Conservation (phyloP, 495 filamentous ascomycete species). For the Xylaria nigripes region DNA sequence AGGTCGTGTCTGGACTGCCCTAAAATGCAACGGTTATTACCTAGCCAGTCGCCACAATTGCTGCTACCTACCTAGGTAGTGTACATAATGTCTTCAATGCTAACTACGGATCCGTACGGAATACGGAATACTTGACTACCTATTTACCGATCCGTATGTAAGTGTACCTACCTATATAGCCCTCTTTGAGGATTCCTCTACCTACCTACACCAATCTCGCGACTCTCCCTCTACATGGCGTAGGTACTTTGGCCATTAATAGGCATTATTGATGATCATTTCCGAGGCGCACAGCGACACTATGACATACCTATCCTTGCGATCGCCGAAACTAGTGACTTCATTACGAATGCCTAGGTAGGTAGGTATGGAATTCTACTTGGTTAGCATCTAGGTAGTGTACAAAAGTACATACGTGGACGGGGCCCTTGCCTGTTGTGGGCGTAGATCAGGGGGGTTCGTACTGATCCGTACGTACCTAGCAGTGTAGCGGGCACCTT, state of each 20-base stretch:
- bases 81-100: too few relatives aligned
- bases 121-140: too few relatives aligned
- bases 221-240: not conserved
- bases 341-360: slow-evolving; percentile 7
- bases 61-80: too few relatives aligned
- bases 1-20: not conserved
- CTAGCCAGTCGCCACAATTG: slow-evolving; percentile 4
- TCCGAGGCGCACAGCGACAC: not conserved
- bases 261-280: not conserved
- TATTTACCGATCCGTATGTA: not conserved
- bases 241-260: not conserved
- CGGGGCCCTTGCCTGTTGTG: not conserved
- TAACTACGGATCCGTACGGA: too few relatives aligned
- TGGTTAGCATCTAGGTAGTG: not conserved
- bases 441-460: not conserved
- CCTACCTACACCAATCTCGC: not conserved
- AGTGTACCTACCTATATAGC: not conserved
- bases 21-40: not conserved
- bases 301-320: not conserved
- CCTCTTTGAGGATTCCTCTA: not conserved
- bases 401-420: not conserved
- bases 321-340: not conserved
- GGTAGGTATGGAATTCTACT: too few relatives aligned
- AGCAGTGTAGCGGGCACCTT: not conserved
- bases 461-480: not conserved